phyloP scores from a whole-genome alignment of 345 rosid species.

The Pistacia integerrima region DNA sequence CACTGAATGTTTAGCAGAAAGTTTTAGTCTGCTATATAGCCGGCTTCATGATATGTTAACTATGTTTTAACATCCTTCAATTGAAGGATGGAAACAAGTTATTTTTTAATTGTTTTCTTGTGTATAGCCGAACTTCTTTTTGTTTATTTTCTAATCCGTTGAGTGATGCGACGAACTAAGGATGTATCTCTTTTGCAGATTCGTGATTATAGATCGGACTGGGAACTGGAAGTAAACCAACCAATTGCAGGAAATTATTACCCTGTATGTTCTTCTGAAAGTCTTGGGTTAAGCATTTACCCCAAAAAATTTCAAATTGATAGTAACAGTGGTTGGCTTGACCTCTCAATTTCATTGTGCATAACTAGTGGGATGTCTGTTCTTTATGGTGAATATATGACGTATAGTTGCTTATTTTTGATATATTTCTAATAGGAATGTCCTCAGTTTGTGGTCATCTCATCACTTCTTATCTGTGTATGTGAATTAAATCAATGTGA shows the following conservation, averaged over 20 bases:
- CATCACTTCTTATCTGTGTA: too few relatives aligned
- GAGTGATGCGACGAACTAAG: constrained; percentile 16
- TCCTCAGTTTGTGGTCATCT: too few relatives aligned
- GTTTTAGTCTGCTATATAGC: neutral
- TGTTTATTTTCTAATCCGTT: constrained; percentile 13
- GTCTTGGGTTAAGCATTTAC: neutral
- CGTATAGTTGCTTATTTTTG: too few relatives aligned
- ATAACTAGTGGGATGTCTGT: neutral
- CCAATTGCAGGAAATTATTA: constrained; percentile 96
- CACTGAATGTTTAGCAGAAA: constrained; percentile 1
- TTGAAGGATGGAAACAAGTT: neutral
- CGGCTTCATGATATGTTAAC: neutral
- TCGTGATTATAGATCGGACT: constrained; percentile 88
- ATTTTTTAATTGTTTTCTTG: neutral
- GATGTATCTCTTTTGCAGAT: constrained; percentile 50
- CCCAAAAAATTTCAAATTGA: too few relatives aligned
- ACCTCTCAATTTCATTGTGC: neutral
- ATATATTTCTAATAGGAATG: too few relatives aligned
- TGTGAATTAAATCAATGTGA: too few relatives aligned
- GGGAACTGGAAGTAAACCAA: constrained; percentile 91
- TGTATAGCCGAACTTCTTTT: constrained; percentile 2
- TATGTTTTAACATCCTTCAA: neutral
- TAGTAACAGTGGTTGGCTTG: too few relatives aligned
- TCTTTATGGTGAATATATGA: too few relatives aligned
- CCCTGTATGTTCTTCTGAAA: constrained; percentile 59